A percentile compares a stretch with the other conserved stretches of the same genome.
These are phyloP conservation scores for Anaeramoeba ignava DNA, from an alignment of 78 protist genomes.

Conservation along the genomic window DNA sequence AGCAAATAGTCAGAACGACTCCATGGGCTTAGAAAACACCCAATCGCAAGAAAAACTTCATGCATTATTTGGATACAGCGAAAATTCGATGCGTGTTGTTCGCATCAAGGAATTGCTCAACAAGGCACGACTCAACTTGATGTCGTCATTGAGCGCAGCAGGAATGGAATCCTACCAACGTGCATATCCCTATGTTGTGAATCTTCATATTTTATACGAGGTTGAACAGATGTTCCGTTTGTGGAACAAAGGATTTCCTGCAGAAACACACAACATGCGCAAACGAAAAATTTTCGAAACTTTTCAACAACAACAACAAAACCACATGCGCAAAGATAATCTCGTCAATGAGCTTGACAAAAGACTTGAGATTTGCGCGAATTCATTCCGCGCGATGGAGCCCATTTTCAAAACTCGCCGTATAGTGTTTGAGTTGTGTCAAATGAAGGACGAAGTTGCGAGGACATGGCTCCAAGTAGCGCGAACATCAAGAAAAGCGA, in stretches of 20 bases:
- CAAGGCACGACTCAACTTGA: background rate
- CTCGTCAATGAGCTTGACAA: background rate
- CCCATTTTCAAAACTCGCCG: background rate
- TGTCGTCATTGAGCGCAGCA: constrained; percentile 29
- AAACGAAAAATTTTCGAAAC: background rate
- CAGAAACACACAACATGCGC: background rate
- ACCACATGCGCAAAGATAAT: background rate
- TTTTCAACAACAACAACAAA: background rate
- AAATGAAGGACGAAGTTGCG: background rate
- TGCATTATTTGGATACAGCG: too few species aligned
- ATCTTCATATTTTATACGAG: constrained; percentile 54
- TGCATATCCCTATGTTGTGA: constrained; percentile 38
- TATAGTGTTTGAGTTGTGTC: background rate
- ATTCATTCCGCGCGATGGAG: background rate
- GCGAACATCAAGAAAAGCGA: background rate
- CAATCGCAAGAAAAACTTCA: too few species aligned
- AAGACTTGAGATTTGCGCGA: background rate
- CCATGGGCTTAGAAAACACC: too few species aligned
- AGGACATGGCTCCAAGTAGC: constrained; percentile 1
- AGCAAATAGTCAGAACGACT: too few species aligned
- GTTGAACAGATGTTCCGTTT: constrained; percentile 33
- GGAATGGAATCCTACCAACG: constrained; percentile 41
- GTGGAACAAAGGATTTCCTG: background rate
- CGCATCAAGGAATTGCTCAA: too few species aligned
- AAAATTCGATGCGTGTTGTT: too few species aligned